Percentiles rank a stretch among this genome's conserved stretches.
Conservation (phyloP, 257 asterid genomes). For the Plantago elongata region DNA sequence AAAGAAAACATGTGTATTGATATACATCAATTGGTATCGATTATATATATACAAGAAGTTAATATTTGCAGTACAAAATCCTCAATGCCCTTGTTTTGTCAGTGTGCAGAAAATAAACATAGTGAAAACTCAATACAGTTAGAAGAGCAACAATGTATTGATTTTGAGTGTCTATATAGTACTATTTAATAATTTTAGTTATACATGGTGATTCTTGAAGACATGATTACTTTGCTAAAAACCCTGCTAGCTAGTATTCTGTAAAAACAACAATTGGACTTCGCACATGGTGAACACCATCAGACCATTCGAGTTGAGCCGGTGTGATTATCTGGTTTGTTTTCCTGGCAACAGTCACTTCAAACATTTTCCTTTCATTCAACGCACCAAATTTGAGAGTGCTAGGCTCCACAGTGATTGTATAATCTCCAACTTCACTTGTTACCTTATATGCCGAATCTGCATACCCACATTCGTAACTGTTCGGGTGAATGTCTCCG, state of each 20-base stretch:
- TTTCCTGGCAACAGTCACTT: conserved; percentile 7
- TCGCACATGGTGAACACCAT: conserved; percentile 13
- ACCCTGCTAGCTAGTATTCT: too few species aligned
- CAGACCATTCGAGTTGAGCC: conserved; percentile 10
- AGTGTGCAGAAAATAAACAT: too few species aligned
- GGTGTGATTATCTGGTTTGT: neutral
- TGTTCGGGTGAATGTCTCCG: conserved; percentile 10
- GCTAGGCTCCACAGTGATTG: conserved; percentile 5
- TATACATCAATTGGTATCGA: conserved; percentile 13
- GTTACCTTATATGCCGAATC: conserved; percentile 11
- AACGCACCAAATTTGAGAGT: conserved; percentile 4
- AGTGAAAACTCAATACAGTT: too few species aligned
- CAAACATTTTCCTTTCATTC: conserved; percentile 12
- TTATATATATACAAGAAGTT: neutral
- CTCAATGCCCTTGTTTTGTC: too few species aligned
- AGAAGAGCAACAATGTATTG: too few species aligned
- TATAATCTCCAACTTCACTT: neutral
- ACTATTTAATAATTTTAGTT: neutral
- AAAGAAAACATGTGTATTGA: conserved; percentile 8
- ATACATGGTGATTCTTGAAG: neutral
- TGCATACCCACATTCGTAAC: conserved; percentile 10
- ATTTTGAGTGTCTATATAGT: too few species aligned
- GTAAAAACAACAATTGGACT: conserved; percentile 15
- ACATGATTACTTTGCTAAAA: neutral
- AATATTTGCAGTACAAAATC: too few species aligned